Conservation (phyloP, 192 early-diverging fungal species). For the Umbelopsis sp. region DNA sequence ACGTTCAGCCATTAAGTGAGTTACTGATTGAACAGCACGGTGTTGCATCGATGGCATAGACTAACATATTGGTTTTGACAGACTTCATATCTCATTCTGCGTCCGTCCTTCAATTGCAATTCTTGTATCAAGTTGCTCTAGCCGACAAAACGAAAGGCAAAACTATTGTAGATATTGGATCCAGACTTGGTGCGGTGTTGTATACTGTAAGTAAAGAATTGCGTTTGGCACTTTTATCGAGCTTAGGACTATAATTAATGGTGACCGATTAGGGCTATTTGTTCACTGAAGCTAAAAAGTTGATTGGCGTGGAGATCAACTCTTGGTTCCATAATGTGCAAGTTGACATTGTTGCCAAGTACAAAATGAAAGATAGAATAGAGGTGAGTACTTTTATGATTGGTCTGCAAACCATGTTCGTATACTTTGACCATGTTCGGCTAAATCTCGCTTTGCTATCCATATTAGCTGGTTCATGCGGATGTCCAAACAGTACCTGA, state of each 20-base stretch:
- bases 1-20: conserved; percentile 48
- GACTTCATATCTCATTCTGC: conserved; percentile 68
- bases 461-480: conserved; percentile 46
- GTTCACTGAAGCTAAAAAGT: conserved; percentile 51
- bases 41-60: not conserved
- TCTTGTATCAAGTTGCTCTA: conserved; percentile 51
- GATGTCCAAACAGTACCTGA: conserved; percentile 47
- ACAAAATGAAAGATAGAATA: conserved; percentile 53
- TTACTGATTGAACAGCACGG: not conserved
- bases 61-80: conserved; percentile 3
- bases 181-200: conserved; percentile 58
- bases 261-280: conserved; percentile 46
- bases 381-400: conserved; percentile 35
- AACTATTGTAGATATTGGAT: conserved; percentile 61
- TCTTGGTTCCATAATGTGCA: conserved; percentile 59
- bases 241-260: not conserved
- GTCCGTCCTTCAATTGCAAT: conserved; percentile 56
- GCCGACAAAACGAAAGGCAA: conserved; percentile 47
- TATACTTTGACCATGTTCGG: too few relatives aligned
- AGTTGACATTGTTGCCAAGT: conserved; percentile 51
- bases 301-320: conserved; percentile 66
- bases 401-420: too few relatives aligned
- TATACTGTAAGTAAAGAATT: conserved; percentile 47
- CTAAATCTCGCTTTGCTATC: not conserved
- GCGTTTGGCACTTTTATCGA: not conserved